Conservation (phyloP, 2,329 filamentous ascomycete genomes). For the Microthyrium microscopicum region DNA sequence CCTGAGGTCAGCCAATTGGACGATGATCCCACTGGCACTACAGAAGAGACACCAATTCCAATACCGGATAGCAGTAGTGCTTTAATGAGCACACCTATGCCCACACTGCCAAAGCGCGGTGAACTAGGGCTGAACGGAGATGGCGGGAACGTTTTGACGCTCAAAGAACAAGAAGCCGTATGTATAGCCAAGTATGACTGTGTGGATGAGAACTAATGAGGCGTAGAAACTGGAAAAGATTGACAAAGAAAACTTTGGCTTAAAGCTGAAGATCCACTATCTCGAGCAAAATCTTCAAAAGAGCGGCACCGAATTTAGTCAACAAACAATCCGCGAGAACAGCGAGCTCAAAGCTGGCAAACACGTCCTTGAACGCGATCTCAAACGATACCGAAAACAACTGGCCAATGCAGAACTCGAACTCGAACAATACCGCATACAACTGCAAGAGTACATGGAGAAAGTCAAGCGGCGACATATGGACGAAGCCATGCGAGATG, state of each 20-base stretch:
- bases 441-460: slow-evolving; percentile 69
- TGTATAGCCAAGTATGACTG: slow-evolving; percentile 11
- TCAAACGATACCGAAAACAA: slow-evolving; percentile 73
- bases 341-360: slow-evolving; percentile 90
- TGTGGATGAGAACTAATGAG: slow-evolving; percentile 8
- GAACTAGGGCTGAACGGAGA: slow-evolving; percentile 49
- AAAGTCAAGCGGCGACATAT: slow-evolving; percentile 60
- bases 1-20: slow-evolving; percentile 62
- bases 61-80: slow-evolving; percentile 63
- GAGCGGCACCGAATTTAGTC: slow-evolving; percentile 75
- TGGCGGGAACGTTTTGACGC: slow-evolving; percentile 75
- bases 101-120: slow-evolving; percentile 44
- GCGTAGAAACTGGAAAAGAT: slow-evolving; percentile 67
- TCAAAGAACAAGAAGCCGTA: slow-evolving; percentile 88
- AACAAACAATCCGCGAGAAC: slow-evolving; percentile 81
- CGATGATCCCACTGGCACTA: slow-evolving; percentile 39
- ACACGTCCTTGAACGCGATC: slow-evolving; percentile 73
- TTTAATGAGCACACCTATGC: slow-evolving; percentile 62
- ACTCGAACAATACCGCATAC: slow-evolving; percentile 64
- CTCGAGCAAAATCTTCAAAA: slow-evolving; percentile 81
- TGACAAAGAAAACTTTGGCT: slow-evolving; percentile 93
- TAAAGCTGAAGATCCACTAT: slow-evolving; percentile 95
- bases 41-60: slow-evolving; percentile 57
- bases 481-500: slow-evolving; percentile 51
- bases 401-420: slow-evolving; percentile 71